Conservation (phyloP, 129 eudicot genomes). For the Smallanthus sonchifolius region DNA sequence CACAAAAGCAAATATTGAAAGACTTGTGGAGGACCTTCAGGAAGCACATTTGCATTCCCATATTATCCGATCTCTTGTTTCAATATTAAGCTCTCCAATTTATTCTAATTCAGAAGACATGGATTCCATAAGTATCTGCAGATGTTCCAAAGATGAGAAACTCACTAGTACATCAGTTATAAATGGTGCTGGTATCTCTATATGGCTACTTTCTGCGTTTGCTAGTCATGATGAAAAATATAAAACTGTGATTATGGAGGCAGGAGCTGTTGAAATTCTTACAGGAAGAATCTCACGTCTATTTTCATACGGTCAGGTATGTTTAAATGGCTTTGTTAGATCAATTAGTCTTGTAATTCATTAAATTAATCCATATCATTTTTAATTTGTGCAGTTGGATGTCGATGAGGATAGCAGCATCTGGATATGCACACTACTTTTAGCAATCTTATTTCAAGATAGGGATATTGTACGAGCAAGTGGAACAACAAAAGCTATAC, state of each 20-base stretch:
- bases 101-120: conserved; percentile 38
- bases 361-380: not conserved
- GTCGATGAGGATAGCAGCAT: conserved; percentile 67
- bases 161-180: conserved; percentile 51
- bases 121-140: conserved; percentile 55
- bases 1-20: conserved; percentile 72
- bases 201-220: conserved; percentile 91
- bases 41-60: conserved; percentile 48
- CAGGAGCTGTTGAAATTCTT: conserved; percentile 86
- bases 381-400: conserved; percentile 41
- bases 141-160: conserved; percentile 44
- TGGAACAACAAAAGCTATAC: conserved; percentile 82
- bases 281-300: conserved; percentile 82
- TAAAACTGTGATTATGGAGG: conserved; percentile 76
- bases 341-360: not conserved
- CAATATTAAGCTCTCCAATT: conserved; percentile 54
- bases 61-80: conserved; percentile 74
- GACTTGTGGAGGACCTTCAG: conserved; percentile 63
- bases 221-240: conserved; percentile 66
- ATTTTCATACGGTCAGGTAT: conserved; percentile 61
- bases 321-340: conserved; percentile 1
- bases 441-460: conserved; percentile 83
- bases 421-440: conserved; percentile 75
- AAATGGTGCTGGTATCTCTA: conserved; percentile 56
- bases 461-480: conserved; percentile 82